Evolutionary conservation across 768 basidiomycete genomes (phyloP).

Genomic region (Auriscalpium microsporum): DNA sequence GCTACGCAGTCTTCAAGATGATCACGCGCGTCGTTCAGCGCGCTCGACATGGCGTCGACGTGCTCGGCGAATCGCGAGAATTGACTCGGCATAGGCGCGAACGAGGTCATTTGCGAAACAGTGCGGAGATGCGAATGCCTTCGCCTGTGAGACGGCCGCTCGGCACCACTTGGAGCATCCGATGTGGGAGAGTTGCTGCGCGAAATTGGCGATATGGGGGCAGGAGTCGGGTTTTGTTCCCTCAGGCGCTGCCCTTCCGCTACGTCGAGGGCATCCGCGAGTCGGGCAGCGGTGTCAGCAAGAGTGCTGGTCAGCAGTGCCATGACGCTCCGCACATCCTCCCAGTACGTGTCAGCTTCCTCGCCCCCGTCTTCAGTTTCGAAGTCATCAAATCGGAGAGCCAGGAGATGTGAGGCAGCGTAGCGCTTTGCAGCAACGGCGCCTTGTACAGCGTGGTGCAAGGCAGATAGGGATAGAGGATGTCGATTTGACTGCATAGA

Average conservation of each 20-base stretch:
- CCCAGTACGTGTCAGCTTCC: slow-evolving; percentile 77
- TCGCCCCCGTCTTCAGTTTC: slow-evolving; percentile 31
- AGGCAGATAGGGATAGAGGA: slow-evolving; percentile 56
- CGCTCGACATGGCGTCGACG: slow-evolving; percentile 58
- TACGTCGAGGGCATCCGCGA: slow-evolving; percentile 57
- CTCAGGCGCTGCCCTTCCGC: slow-evolving; percentile 43
- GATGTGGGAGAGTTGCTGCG: slow-evolving; percentile 5
- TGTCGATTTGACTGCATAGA: slow-evolving; percentile 51
- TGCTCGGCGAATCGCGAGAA: slow-evolving; percentile 65
- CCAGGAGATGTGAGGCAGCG: slow-evolving; percentile 71
- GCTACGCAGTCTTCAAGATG: slow-evolving; percentile 57
- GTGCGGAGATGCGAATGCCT: slow-evolving; percentile 4
- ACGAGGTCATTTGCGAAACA: slow-evolving; percentile 33
- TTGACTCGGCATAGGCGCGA: slow-evolving; percentile 69
- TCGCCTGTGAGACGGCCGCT: not conserved
- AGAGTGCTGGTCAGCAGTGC: slow-evolving; percentile 58
- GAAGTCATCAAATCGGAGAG: slow-evolving; percentile 51
- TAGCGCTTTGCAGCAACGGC: slow-evolving; percentile 61
- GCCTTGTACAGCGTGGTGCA: slow-evolving; percentile 29
- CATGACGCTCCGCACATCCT: slow-evolving; percentile 73
- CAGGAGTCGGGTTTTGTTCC: slow-evolving; percentile 40
- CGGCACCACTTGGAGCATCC: not conserved
- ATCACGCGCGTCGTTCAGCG: slow-evolving; percentile 63
- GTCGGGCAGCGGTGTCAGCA: slow-evolving; percentile 51
- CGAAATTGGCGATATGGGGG: slow-evolving; percentile 1